Conservation (phyloP, 1,284 basidiomycete species). For the Marasmius oreades region DNA sequence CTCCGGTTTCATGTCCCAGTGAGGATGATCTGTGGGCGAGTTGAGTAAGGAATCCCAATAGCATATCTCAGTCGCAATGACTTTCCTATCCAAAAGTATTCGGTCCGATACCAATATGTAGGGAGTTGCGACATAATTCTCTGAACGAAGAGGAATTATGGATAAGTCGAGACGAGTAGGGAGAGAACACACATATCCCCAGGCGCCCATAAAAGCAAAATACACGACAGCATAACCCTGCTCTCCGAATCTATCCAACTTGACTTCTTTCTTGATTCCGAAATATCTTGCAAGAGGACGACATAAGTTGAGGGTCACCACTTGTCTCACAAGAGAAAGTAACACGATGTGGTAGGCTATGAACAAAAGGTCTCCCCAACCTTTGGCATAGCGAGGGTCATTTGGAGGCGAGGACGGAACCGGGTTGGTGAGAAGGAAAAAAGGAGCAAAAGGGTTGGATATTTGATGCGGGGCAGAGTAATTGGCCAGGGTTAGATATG, state of each 20-base stretch:
- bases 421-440: constrained; percentile 78
- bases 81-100: constrained; percentile 79
- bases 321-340: constrained; percentile 89
- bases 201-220: constrained; percentile 65
- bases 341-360: constrained; percentile 86
- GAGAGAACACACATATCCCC: constrained; percentile 70
- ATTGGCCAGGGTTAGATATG: constrained; percentile 27
- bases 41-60: constrained; percentile 3
- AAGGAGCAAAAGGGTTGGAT: constrained; percentile 72
- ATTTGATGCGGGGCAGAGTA: constrained; percentile 31
- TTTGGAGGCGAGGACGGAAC: constrained; percentile 50
- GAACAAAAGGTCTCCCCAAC: constrained; percentile 79
- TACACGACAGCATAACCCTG: constrained; percentile 88
- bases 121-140: constrained; percentile 85
- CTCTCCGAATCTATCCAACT: constrained; percentile 84
- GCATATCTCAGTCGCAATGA: constrained; percentile 5
- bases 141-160: constrained; percentile 32
- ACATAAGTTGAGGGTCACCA: constrained; percentile 67
- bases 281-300: constrained; percentile 69
- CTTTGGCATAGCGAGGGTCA: constrained; percentile 73
- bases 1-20: constrained; percentile 83
- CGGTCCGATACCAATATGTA: constrained; percentile 87
- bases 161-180: not conserved
- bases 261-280: constrained; percentile 65
- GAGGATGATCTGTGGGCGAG: constrained; percentile 66